Conservation (phyloP, 1,139 yeast species). For the Taphrina wiesneri region DNA sequence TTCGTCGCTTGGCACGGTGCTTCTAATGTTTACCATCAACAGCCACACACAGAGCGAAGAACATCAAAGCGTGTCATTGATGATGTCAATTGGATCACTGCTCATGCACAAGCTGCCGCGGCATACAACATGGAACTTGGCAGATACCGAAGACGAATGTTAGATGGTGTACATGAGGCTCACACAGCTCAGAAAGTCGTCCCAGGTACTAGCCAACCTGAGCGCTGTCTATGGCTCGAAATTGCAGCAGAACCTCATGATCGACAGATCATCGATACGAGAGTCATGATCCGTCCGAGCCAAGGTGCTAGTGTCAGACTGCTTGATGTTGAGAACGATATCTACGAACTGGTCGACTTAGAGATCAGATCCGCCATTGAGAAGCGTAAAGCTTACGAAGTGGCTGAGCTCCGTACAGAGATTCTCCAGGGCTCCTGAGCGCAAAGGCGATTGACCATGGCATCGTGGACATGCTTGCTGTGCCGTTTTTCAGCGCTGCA, state of each 20-base stretch:
- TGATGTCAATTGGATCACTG: slow-evolving; percentile 83
- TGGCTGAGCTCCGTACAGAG: neutral
- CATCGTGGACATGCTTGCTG: too few relatives aligned
- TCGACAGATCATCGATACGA: neutral
- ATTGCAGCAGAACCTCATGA: neutral
- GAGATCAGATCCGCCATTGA: slow-evolving; percentile 63
- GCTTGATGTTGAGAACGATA: slow-evolving; percentile 55
- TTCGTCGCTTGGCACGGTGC: slow-evolving; percentile 59
- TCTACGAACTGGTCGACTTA: slow-evolving; percentile 61
- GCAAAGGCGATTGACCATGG: too few relatives aligned
- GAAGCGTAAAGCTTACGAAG: slow-evolving; percentile 64
- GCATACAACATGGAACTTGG: slow-evolving; percentile 65
- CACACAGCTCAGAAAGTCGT: slow-evolving; percentile 77
- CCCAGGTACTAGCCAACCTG: slow-evolving; percentile 76
- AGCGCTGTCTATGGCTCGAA: slow-evolving; percentile 7
- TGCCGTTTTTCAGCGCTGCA: too few relatives aligned
- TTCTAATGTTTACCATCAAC: slow-evolving; percentile 49
- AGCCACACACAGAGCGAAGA: slow-evolving; percentile 36
- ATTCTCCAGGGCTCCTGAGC: neutral
- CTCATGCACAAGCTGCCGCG: slow-evolving; percentile 75
- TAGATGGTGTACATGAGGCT: slow-evolving; percentile 67
- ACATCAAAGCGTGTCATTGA: slow-evolving; percentile 49
- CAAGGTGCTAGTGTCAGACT: slow-evolving; percentile 48
- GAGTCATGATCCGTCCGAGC: neutral
- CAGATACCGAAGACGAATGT: slow-evolving; percentile 60